Base-by-base conservation (phyloP, 805 yeast species). In the Ogataea nakhonphanomensis region DNA sequence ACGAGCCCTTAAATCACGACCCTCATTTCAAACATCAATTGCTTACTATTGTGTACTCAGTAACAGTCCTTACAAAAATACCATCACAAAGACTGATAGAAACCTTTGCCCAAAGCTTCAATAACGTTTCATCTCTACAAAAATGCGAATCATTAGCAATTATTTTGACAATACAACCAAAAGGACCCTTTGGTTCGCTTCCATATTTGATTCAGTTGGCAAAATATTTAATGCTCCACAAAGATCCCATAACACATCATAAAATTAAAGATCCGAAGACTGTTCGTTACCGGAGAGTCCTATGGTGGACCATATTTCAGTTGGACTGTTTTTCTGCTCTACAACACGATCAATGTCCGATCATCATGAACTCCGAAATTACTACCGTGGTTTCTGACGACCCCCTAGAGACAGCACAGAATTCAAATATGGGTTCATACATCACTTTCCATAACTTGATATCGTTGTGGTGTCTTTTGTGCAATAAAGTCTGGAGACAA, bases 301-400 rank as follows among this genome's bases (percentile, higher is more conserved):
- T 80, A n/a, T 79, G 85, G 84, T 79, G 84, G 84, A 78, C 76
- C 25, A 73, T 79, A 5, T 77, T 78, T 44, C 76, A 77, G 21
- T 58, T 80, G 44, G 86, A 79, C 54, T 70, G 76, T 3, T 64
- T 73, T 44, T 72, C 77, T 7, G 70, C 81, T 25, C 71, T 76
- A 43, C 75, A 75, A 46, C 73, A 71, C 36, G 70, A 78, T 51
- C 56, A 74, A 20, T 71, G 78, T 0, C 84, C 84, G 1, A 65
- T 74, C 25, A 73, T 80, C 43, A 62, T 64, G 42, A 59, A 65
- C 28, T 74, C 69, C 38, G 81, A 77, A 48, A 74, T 71, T 52
- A 79, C 78, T 47, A 79, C 79, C 0, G 59, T 71, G 14, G 55
- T 74, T 47, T 82, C 83, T 0, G 71, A 66, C 23, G 81, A 65